Conservation (phyloP, 352 stramenopile species). For the Halophytophthora batemanensis region DNA sequence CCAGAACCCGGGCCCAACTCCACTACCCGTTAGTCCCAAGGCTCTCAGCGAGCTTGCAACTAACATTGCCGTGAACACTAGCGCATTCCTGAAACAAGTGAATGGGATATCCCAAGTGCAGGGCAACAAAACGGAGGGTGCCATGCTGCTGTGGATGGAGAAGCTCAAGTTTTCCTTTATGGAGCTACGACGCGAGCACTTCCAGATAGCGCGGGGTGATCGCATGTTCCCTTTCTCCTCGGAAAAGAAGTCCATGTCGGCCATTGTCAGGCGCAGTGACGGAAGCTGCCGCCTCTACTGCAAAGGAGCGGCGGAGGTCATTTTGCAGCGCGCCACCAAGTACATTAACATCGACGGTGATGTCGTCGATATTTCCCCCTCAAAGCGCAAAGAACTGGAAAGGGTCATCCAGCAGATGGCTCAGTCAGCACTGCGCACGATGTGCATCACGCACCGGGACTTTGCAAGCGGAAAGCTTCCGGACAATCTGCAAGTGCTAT, state of each 20-base stretch:
- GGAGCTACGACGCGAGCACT: slow-evolving; percentile 50
- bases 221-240: slow-evolving; percentile 77
- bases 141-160: slow-evolving; percentile 69
- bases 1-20: slow-evolving; percentile 7
- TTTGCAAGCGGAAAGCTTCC: slow-evolving; percentile 53
- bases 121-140: slow-evolving; percentile 84
- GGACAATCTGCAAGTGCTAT: slow-evolving; percentile 50
- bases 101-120: slow-evolving; percentile 40
- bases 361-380: slow-evolving; percentile 48
- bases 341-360: slow-evolving; percentile 62
- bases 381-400: slow-evolving; percentile 69
- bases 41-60: slow-evolving; percentile 42
- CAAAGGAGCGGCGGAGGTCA: slow-evolving; percentile 77
- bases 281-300: slow-evolving; percentile 50
- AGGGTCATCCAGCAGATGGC: slow-evolving; percentile 77
- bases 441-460: slow-evolving; percentile 86
- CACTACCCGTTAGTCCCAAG: slow-evolving; percentile 32
- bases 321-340: slow-evolving; percentile 54
- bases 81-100: slow-evolving; percentile 62
- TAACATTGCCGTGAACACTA: slow-evolving; percentile 75
- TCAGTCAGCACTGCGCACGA: slow-evolving; percentile 76
- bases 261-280: slow-evolving; percentile 42
- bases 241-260: slow-evolving; percentile 83
- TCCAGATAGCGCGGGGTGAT: slow-evolving; percentile 50
- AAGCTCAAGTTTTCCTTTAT: slow-evolving; percentile 64